These are phyloP conservation scores for Gossypium anomalum DNA, from an alignment of 345 rosid genomes.

Conservation along the genomic window DNA sequence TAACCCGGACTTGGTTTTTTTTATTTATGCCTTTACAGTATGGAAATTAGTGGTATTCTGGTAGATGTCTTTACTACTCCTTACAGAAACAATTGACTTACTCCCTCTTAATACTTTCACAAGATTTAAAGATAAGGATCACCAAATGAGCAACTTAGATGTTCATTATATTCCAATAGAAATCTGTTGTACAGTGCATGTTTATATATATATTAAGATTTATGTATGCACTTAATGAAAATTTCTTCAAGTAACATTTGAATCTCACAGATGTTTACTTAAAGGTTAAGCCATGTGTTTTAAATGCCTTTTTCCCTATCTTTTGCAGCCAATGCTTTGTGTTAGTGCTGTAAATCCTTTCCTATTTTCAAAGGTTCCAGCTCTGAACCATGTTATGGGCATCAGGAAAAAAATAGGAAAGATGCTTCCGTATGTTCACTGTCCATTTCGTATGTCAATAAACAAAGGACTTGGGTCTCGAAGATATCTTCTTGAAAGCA, in stretches of 20 bases:
- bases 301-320: background rate
- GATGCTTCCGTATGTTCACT: constrained; percentile 83
- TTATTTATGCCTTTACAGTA: background rate
- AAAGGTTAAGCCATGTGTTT: constrained; percentile 15
- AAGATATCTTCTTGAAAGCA: constrained; percentile 89
- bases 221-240: background rate
- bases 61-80: background rate
- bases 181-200: background rate
- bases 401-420: constrained; percentile 64
- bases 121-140: background rate
- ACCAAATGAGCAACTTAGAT: background rate
- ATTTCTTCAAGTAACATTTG: background rate
- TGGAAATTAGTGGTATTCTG: background rate
- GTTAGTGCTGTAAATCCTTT: constrained; percentile 95
- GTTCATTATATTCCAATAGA: constrained; percentile 2
- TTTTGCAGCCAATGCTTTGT: constrained; percentile 23
- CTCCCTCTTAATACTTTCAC: background rate
- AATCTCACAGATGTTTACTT: background rate
- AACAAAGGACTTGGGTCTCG: constrained; percentile 80
- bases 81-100: background rate
- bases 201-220: background rate
- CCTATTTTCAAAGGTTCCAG: constrained; percentile 82
- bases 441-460: constrained; percentile 81
- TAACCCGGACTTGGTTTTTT: background rate
- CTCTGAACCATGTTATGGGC: constrained; percentile 70